Percentiles rank a stretch among this genome's conserved stretches.
phyloP scores from a whole-genome alignment of 2,329 filamentous ascomycete genomes.

The Ceratocystiopsis sp. region DNA sequence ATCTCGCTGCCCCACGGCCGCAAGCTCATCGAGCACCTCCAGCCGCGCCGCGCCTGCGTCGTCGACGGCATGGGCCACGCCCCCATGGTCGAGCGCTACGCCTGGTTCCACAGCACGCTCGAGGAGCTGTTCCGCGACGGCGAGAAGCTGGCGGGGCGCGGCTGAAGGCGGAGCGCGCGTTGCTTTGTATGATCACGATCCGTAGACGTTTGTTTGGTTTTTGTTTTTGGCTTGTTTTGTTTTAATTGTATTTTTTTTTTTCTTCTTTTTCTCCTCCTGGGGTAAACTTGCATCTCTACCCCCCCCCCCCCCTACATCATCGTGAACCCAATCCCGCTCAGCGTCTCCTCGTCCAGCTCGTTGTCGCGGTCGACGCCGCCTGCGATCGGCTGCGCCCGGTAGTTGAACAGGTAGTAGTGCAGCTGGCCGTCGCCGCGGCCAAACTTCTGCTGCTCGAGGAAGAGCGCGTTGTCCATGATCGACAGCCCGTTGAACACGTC shows the following conservation, averaged over 20 bases:
- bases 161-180: not conserved
- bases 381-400: slow-evolving; percentile 67
- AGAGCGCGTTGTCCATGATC: slow-evolving; percentile 82
- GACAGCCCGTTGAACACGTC: slow-evolving; percentile 96
- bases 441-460: slow-evolving; percentile 88
- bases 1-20: slow-evolving; percentile 53
- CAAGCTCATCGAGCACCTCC: slow-evolving; percentile 47
- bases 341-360: slow-evolving; percentile 54
- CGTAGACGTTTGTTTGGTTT: not conserved
- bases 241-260: not conserved
- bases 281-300: too few species aligned
- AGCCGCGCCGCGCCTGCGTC: slow-evolving; percentile 43
- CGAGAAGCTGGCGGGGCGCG: slow-evolving; percentile 23
- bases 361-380: slow-evolving; percentile 75
- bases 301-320: slow-evolving; percentile 28
- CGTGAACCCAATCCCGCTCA: slow-evolving; percentile 80
- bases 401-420: slow-evolving; percentile 97
- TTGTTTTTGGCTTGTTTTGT: not conserved
- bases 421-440: slow-evolving; percentile 86
- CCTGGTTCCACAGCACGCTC: slow-evolving; percentile 50
- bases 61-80: slow-evolving; percentile 63
- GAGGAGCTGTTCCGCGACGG: slow-evolving; percentile 37
- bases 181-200: not conserved
- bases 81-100: slow-evolving; percentile 50
- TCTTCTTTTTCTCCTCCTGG: not conserved